These are phyloP conservation scores for Calamus simplicifolius DNA, from an alignment of 176 grass and related monocot species.

Conservation along the genomic window DNA sequence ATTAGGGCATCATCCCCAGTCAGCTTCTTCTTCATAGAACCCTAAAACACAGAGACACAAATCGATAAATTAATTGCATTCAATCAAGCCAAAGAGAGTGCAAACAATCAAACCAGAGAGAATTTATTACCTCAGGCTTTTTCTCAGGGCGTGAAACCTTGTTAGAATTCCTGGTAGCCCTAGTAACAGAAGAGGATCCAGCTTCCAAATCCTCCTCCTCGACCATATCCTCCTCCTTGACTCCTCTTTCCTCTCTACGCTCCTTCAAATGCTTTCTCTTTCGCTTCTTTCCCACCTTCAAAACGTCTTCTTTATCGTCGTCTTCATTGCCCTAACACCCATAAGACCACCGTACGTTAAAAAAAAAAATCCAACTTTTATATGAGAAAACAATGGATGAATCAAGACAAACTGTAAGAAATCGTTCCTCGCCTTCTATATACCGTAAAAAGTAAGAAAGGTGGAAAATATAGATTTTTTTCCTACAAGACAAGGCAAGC, in stretches of 20 bases:
- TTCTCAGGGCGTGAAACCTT: constrained; percentile 11
- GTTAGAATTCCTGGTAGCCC: background rate
- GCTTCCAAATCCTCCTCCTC: background rate
- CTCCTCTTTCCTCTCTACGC: background rate
- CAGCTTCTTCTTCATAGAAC: constrained; percentile 21
- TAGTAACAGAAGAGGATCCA: background rate
- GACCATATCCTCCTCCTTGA: constrained; percentile 1
- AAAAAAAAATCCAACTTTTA: too few relatives aligned
- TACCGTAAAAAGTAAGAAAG: too few relatives aligned
- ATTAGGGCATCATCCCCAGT: constrained; percentile 36
- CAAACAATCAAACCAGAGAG: background rate
- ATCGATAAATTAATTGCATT: constrained; percentile 1
- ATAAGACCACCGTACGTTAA: too few relatives aligned
- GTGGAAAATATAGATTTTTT: too few relatives aligned
- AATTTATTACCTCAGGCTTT: background rate
- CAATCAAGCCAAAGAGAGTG: background rate
- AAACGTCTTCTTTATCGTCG: too few relatives aligned
- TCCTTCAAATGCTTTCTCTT: background rate
- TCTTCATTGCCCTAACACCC: too few relatives aligned
- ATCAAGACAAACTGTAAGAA: too few relatives aligned
- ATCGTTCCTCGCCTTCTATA: too few relatives aligned
- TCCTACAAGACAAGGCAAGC: too few relatives aligned
- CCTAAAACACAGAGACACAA: constrained; percentile 1
- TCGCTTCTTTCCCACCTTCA: too few relatives aligned
- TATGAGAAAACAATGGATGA: too few relatives aligned